Base-by-base conservation (phyloP, 1,139 yeast species). In the Nematodospora anomalae region DNA sequence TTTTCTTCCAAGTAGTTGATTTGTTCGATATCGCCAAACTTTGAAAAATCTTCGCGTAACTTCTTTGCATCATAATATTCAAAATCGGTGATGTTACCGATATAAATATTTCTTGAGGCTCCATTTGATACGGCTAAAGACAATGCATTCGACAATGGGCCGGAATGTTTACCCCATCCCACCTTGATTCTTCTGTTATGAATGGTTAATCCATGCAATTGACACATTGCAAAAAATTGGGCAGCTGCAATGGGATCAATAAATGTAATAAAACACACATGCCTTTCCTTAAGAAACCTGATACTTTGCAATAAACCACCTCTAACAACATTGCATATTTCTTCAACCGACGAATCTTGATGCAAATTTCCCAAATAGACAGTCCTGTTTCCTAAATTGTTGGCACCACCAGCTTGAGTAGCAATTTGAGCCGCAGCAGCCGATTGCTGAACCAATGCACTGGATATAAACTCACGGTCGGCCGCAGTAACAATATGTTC, bases 101-200 rank as follows among this genome's bases (percentile, higher is more conserved):
- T 78, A 59, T 90, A 92, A 26, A 92, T 80, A 58, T 92, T 92
- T 63, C 98, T 78, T 18, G 90, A 79, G 1, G 97, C 97, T 30
- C 97, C 97, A 36, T 83, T 82, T n/a, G 92, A 78, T n/a, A 89
- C 94, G 1, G 96, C 96, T 44, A 81, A 64, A 6, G 88, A 79
- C 42, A 90, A 72, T 3, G 86, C 83, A 47, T 84, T 82, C n/a
- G 88, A 79, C 41, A 90, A 69, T 1, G 95, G 92, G 7, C 97
- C 96, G 2, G 95, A 80, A 58, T 88, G 95, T 57, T 86, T 87
- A 33, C 97, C 98, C 97, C 97, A 92, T 13, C 96, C 96, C 42
- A 92, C 86, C 57, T 86, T 85, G 40, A 90, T 79, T 49, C 86
- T 74, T 51, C 90, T 75, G 51, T 83, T 81, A 57, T 86, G 95